Percentiles rank a stretch among this genome's conserved stretches.
Conservation (phyloP, 2,329 filamentous ascomycete genomes). For the Colletotrichum somersetense region DNA sequence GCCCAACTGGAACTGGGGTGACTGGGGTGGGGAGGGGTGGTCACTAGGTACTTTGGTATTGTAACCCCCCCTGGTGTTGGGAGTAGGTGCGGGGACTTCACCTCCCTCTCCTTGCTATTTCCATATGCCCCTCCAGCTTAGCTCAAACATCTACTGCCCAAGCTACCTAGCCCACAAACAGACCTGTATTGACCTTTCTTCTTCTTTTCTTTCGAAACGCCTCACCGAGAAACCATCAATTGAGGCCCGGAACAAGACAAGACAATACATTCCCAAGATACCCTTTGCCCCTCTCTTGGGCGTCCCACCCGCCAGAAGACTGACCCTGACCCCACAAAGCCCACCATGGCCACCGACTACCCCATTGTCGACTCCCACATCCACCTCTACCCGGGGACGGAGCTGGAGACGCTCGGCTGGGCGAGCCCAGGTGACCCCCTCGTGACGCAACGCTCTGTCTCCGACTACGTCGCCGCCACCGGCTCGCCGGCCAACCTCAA, state of each 20-base stretch:
- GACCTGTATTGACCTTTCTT: too few relatives aligned
- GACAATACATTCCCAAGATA: background rate
- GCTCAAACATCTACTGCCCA: conserved; percentile 9
- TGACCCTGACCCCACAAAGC: background rate
- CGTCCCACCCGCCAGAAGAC: background rate
- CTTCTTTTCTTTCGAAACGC: background rate
- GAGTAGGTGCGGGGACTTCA: conserved; percentile 38
- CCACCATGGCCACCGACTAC: conserved; percentile 55
- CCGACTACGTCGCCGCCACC: conserved; percentile 69
- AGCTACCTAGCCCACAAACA: background rate
- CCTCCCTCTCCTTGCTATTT: conserved; percentile 5
- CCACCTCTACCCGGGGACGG: conserved; percentile 83
- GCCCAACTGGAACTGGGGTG: background rate
- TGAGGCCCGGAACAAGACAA: background rate
- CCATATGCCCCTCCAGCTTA: conserved; percentile 2
- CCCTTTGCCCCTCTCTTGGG: background rate
- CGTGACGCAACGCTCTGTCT: conserved; percentile 72
- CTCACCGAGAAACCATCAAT: background rate
- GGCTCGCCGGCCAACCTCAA: conserved; percentile 59
- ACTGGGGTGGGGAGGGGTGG: conserved; percentile 5
- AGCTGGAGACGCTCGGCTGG: conserved; percentile 78
- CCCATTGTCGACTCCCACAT: conserved; percentile 91
- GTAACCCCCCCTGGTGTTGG: conserved; percentile 32
- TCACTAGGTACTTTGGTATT: background rate
- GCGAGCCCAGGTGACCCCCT: conserved; percentile 70